These are phyloP conservation scores for Mucor saturninus DNA, from an alignment of 371 early-diverging fungal species.

Conservation along the genomic window DNA sequence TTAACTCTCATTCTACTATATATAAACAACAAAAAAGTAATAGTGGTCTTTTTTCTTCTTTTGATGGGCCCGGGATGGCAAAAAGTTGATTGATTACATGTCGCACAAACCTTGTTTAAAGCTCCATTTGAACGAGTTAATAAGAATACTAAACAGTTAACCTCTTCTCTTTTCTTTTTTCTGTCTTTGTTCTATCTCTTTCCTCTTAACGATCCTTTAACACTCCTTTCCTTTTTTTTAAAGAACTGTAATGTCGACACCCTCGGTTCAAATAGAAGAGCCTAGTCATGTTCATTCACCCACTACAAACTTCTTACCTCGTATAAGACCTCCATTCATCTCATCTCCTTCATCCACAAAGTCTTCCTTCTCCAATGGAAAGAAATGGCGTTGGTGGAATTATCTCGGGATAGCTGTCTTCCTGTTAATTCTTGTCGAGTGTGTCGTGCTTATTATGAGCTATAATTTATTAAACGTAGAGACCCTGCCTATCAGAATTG, in stretches of 20 bases:
- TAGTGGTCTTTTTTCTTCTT: too few relatives aligned
- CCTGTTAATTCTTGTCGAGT: conserved; percentile 45
- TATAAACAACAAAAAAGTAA: too few relatives aligned
- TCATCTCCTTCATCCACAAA: conserved; percentile 4
- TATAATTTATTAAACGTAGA: conserved; percentile 43
- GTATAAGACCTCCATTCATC: background rate
- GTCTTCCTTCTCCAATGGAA: conserved; percentile 10
- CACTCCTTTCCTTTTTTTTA: background rate
- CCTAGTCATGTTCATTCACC: background rate
- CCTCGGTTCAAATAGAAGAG: background rate
- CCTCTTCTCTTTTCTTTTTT: too few relatives aligned
- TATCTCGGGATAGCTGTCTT: conserved; percentile 40
- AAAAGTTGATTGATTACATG: too few relatives aligned
- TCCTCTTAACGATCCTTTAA: too few relatives aligned
- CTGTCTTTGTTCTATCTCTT: too few relatives aligned
- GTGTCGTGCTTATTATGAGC: conserved; percentile 41
- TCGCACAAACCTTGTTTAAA: too few relatives aligned
- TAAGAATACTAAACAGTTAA: too few relatives aligned
- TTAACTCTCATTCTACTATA: too few relatives aligned
- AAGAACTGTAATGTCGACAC: conserved; percentile 1
- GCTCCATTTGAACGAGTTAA: too few relatives aligned
- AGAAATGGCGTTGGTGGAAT: conserved; percentile 65
- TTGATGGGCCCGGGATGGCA: too few relatives aligned
- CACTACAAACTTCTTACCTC: background rate
- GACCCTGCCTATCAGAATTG: conserved; percentile 54